Evolutionary conservation across 768 basidiomycete species (phyloP).

Genomic region (Chalciporus sphaerocephalus): DNA sequence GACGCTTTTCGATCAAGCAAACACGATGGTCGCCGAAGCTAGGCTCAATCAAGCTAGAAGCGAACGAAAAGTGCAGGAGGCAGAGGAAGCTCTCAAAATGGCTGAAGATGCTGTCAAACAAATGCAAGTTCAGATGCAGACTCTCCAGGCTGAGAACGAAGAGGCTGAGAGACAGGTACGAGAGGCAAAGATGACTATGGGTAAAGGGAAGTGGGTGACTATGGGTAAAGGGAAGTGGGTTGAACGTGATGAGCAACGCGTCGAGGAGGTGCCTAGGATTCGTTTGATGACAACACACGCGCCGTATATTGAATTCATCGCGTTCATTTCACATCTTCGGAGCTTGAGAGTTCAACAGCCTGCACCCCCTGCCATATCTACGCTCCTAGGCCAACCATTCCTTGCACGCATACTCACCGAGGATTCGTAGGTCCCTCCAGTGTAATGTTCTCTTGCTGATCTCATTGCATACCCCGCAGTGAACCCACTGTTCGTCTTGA

Average conservation of each 20-base stretch:
- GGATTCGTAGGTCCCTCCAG: constrained; percentile 67
- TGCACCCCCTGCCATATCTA: constrained; percentile 62
- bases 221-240: constrained; percentile 73
- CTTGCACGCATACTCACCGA: constrained; percentile 69
- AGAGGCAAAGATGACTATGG: constrained; percentile 49
- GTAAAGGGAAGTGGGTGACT: constrained; percentile 64
- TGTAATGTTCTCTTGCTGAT: constrained; percentile 1
- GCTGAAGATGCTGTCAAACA: constrained; percentile 81
- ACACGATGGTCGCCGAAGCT: constrained; percentile 97
- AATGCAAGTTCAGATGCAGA: constrained; percentile 85
- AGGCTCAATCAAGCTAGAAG: constrained; percentile 60
- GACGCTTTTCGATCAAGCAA: constrained; percentile 85
- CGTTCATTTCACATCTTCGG: constrained; percentile 75
- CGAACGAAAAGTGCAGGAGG: constrained; percentile 70
- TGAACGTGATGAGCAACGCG: constrained; percentile 35
- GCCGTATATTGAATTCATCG: constrained; percentile 76
- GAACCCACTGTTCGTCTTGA: constrained; percentile 93
- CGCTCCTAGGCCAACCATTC: constrained; percentile 76
- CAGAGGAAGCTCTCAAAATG: constrained; percentile 72
- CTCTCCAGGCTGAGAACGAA: constrained; percentile 64
- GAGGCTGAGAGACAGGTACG: constrained; percentile 48
- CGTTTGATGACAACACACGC: constrained; percentile 63
- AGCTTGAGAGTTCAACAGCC: constrained; percentile 56
- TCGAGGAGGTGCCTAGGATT: constrained; percentile 29
- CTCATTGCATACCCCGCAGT: constrained; percentile 30